Base-by-base conservation (phyloP, 192 early-diverging fungal species). In the Phycomyces nitens region DNA sequence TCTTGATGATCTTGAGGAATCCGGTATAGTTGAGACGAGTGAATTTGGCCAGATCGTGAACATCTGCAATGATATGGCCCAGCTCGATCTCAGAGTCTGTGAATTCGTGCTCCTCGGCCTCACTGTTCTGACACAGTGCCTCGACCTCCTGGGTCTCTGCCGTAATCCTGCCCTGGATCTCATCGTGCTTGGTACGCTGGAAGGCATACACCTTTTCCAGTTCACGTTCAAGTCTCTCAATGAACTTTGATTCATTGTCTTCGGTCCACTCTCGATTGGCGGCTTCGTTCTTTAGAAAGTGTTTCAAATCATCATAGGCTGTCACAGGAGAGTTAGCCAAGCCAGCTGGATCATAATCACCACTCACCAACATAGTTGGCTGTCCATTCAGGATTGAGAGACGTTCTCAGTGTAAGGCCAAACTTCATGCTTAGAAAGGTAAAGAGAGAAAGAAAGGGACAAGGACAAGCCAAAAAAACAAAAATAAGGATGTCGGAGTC, bases 1-100 rank as follows among this genome's bases (percentile, higher is more conserved):
- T 99, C 71, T 99, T 99, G 72, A 99, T 88, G 69, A 98, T 98
- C 82, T 97, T 90, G 59, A 89, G 75, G 64, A 93, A 93, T 23
- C 87, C 91, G 42, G 91, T 88, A 69, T 89, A 93, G 74, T 93
- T 93, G 68, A 93, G 80, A 11, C 91, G 77, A 18, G 86, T 88
- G 57, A 87, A 93, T 74, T 90, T 92, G 56, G 89, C 88, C 54
- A 93, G 80, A 76, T 93, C 89, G 70, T 91, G 89, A 12, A 90
- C 87, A 71, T 92, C 91, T 55, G 84, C 82, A 65, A 90, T 90
- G 55, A 93, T 89, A 52, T 85, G 79, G 38, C 85, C 81, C 42
- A 93, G 78, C 58, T 92, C 89, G 39, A 79, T 74, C 62, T 90
- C 89, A 21, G 89, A 78, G 5, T 83, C 66, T 20, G 83, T 74